phyloP scores from a whole-genome alignment of 345 rosid genomes.

The Arabis hirsuta region DNA sequence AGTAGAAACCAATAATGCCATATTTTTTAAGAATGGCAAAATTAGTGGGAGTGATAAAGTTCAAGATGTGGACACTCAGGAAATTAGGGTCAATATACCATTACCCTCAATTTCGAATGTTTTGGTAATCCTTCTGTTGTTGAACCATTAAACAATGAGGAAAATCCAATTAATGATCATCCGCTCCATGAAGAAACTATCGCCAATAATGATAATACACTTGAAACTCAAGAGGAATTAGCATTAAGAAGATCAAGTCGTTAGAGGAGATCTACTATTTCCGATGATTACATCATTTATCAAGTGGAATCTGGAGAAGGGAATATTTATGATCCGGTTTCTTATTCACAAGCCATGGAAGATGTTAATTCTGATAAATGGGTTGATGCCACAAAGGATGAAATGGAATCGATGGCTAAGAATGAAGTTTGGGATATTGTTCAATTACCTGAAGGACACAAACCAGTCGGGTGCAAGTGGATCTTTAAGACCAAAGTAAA shows the following conservation, averaged over 20 bases:
- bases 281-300: neutral
- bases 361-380: slow-evolving; percentile 20
- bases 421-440: neutral
- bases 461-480: slow-evolving; percentile 10
- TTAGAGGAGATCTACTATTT: neutral
- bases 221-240: slow-evolving; percentile 9
- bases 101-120: neutral
- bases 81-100: neutral
- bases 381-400: neutral
- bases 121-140: neutral
- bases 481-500: slow-evolving; percentile 13
- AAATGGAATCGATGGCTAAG: neutral
- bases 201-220: neutral
- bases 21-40: neutral
- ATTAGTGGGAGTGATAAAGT: slow-evolving; percentile 23
- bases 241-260: neutral
- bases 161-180: neutral
- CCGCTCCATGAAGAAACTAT: neutral
- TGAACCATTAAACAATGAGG: slow-evolving; percentile 1
- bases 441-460: slow-evolving; percentile 5
- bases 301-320: neutral
- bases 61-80: neutral
- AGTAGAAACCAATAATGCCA: neutral
- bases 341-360: slow-evolving; percentile 20
- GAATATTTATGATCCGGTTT: neutral